Percentiles rank a stretch among this genome's conserved stretches.
Evolutionary conservation across 129 eudicot species (phyloP).

Genomic region (Flaveria brownii): DNA sequence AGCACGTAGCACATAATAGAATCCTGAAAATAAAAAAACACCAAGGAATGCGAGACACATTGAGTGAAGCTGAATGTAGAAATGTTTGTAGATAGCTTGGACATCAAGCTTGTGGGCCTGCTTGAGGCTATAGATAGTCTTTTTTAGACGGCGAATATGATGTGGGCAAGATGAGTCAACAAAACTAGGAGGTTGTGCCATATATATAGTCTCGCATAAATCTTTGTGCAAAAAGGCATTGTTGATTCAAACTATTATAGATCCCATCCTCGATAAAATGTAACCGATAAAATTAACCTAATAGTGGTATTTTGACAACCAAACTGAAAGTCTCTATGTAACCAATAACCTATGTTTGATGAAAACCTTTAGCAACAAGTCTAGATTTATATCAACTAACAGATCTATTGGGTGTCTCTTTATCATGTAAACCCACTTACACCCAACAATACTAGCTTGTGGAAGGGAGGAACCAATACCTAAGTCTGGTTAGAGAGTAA

Average conservation of each 20-base stretch:
- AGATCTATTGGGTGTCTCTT: neutral
- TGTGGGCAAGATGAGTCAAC: too few relatives aligned
- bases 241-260: too few relatives aligned
- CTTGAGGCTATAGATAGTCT: neutral
- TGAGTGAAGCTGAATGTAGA: neutral
- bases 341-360: neutral
- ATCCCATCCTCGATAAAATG: neutral
- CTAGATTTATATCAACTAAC: neutral
- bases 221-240: neutral
- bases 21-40: neutral
- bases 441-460: neutral
- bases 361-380: too few relatives aligned
- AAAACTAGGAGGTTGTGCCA: too few relatives aligned
- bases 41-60: neutral
- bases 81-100: neutral
- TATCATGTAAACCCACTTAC: neutral
- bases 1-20: neutral
- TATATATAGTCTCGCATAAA: too few relatives aligned
- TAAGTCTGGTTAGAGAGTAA: neutral
- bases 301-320: neutral
- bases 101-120: neutral
- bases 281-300: neutral
- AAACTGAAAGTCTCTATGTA: neutral
- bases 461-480: neutral
- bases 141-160: too few relatives aligned